Evolutionary conservation across 2,329 filamentous ascomycete genomes (phyloP), one percentile per base, ranked within the genome.

Genomic region (Neurospora sp.): DNA sequence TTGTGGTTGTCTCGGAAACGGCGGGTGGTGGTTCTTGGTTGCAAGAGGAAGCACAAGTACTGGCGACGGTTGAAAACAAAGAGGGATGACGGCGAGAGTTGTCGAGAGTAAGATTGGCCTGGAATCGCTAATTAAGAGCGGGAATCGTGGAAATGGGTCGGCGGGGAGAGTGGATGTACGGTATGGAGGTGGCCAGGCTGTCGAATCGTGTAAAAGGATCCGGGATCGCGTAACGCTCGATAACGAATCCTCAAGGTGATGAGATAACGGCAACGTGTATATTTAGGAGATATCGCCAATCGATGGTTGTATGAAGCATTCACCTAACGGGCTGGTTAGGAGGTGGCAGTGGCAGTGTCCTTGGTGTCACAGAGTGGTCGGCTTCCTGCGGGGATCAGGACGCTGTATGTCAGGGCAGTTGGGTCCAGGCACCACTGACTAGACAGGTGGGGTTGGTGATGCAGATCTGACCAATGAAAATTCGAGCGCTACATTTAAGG

Each of bases 321-420:
- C 5, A 62, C 28, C 46, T 28, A 43, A 52, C 43, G 66, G 39
- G 62, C 38, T 65, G 38, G 40, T 67, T 70, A 72, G 72, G 74
- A 74, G 74, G 74, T 75, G 74, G 73, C 73, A 74, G 74, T 70
- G 73, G 73, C 68, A 69, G 69, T 68, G 39, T 52, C 52, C 23
- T 46, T 40, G 19, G 68, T 37, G 23, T 62, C 28, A 36, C 52
- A 62, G 36, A 57, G 28, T 46, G 70, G 62, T 39, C 52, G 19
- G 37, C 23, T 66, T 66, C 57, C 38, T 39, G 37, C 62, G 43
- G 52, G 38, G 37, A 28, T 52, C 37, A 39, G 68, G 68, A 62
- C 52, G 52, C 52, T 62, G 52, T 28, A 28, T 3, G 23, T 28
- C 52, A 62, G 52, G 52, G 46, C 52, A 4, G 23, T 33, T 62